A percentile compares a stretch with the other conserved stretches of the same genome.
phyloP scores from a whole-genome alignment of 129 eudicot species.

The Apium graveolens region DNA sequence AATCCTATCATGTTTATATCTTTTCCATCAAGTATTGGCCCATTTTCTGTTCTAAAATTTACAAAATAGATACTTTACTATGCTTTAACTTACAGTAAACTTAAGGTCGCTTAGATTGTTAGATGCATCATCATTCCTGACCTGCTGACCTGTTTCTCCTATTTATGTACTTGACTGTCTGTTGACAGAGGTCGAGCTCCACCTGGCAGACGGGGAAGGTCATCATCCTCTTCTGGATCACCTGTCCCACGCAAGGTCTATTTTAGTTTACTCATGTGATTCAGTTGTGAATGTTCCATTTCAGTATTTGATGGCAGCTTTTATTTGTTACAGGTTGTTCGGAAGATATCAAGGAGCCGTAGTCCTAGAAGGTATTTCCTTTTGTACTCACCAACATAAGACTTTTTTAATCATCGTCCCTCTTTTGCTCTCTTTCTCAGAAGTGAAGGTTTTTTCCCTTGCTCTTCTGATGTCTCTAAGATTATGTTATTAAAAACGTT shows the following conservation, averaged over 20 bases:
- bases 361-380: conserved; percentile 71
- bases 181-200: conserved; percentile 55
- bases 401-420: background rate
- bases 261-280: conserved; percentile 3
- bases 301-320: background rate
- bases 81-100: background rate
- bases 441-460: background rate
- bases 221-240: conserved; percentile 72
- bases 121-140: background rate
- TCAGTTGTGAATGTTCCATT: background rate
- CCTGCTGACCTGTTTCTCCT: background rate
- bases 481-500: background rate
- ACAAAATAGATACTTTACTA: background rate
- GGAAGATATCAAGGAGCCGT: conserved; percentile 65
- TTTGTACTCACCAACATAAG: background rate
- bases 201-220: conserved; percentile 59
- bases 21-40: background rate
- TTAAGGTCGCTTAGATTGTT: background rate
- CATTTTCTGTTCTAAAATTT: background rate
- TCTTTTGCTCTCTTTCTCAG: background rate
- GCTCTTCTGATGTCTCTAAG: background rate
- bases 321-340: background rate
- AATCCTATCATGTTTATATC: background rate
- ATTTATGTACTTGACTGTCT: background rate
- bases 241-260: conserved; percentile 92